Conservation (phyloP, 768 basidiomycete genomes). For the Neoboletus magnificus region DNA sequence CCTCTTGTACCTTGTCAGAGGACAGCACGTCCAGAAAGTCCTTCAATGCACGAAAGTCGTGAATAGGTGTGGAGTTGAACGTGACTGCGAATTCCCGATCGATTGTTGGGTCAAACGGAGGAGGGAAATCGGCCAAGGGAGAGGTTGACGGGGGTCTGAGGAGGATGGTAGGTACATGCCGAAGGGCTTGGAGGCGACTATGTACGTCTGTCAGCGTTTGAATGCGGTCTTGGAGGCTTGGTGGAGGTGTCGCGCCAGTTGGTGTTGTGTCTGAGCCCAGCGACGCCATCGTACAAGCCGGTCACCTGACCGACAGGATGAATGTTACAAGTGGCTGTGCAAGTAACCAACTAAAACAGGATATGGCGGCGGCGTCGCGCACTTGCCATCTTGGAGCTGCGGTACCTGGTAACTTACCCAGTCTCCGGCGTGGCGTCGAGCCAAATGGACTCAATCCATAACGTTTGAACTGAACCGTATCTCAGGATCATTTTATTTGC, state of each 20-base stretch:
- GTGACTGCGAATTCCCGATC: slow-evolving; percentile 29
- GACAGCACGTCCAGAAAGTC: slow-evolving; percentile 46
- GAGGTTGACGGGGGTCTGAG: slow-evolving; percentile 37
- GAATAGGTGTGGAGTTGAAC: slow-evolving; percentile 27
- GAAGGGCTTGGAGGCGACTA: slow-evolving; percentile 40
- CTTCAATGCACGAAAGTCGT: slow-evolving; percentile 46
- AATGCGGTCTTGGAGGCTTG: slow-evolving; percentile 42
- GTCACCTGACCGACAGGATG: not conserved
- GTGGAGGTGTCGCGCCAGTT: not conserved
- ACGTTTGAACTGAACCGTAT: not conserved
- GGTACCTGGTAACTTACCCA: not conserved
- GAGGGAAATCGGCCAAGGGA: slow-evolving; percentile 20
- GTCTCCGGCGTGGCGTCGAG: slow-evolving; percentile 11
- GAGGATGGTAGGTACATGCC: slow-evolving; percentile 45
- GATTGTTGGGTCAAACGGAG: slow-evolving; percentile 26
- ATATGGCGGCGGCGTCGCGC: not conserved
- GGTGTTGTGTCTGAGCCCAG: slow-evolving; percentile 4
- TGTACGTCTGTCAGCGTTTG: slow-evolving; percentile 46
- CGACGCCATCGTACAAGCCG: slow-evolving; percentile 1
- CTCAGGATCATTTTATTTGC: not conserved
- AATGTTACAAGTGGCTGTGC: slow-evolving; percentile 19
- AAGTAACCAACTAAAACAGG: not conserved
- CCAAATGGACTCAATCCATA: not conserved
- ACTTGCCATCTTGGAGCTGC: no score
- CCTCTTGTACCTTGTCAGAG: slow-evolving; percentile 55